These are phyloP conservation scores for Ogataea chonburiensis DNA, from an alignment of 805 yeast species.

Conservation along the genomic window DNA sequence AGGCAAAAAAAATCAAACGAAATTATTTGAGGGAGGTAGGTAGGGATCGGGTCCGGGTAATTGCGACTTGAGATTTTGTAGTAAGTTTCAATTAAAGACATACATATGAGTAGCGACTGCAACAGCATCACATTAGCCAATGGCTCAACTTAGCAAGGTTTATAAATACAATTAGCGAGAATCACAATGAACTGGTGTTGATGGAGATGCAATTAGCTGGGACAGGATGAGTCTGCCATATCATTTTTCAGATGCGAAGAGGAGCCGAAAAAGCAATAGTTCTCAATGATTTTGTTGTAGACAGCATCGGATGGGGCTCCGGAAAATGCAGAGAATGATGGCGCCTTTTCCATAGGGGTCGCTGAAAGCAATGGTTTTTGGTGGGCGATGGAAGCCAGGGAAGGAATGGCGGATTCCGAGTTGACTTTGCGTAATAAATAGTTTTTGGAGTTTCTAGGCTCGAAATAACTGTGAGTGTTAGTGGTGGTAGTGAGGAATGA, in stretches of 20 bases:
- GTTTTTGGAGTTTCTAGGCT: slow-evolving; percentile 28
- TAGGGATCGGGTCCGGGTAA: slow-evolving; percentile 2
- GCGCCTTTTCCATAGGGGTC: slow-evolving; percentile 6
- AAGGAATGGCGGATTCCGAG: slow-evolving; percentile 32
- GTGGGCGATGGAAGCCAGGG: slow-evolving; percentile 13
- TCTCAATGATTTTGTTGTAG: slow-evolving; percentile 28
- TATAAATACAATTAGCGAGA: slow-evolving; percentile 3
- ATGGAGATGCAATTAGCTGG: slow-evolving; percentile 9
- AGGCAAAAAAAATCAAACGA: background rate
- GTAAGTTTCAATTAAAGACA: background rate
- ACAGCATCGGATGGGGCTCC: slow-evolving; percentile 16
- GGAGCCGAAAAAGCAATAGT: slow-evolving; percentile 33
- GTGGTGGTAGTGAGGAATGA: slow-evolving; percentile 19
- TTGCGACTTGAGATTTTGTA: too few species aligned
- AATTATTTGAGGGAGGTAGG: too few species aligned
- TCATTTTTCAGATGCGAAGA: slow-evolving; percentile 13
- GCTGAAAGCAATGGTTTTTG: slow-evolving; percentile 13
- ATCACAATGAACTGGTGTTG: background rate
- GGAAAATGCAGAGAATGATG: slow-evolving; percentile 17
- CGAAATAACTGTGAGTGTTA: slow-evolving; percentile 12
- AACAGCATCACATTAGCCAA: slow-evolving; percentile 5
- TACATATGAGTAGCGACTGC: background rate
- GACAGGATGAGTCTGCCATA: slow-evolving; percentile 12
- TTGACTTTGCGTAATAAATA: slow-evolving; percentile 29
- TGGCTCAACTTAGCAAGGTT: too few species aligned